phyloP scores from a whole-genome alignment of 495 filamentous ascomycete genomes.

The Penicillium egyptiacum region DNA sequence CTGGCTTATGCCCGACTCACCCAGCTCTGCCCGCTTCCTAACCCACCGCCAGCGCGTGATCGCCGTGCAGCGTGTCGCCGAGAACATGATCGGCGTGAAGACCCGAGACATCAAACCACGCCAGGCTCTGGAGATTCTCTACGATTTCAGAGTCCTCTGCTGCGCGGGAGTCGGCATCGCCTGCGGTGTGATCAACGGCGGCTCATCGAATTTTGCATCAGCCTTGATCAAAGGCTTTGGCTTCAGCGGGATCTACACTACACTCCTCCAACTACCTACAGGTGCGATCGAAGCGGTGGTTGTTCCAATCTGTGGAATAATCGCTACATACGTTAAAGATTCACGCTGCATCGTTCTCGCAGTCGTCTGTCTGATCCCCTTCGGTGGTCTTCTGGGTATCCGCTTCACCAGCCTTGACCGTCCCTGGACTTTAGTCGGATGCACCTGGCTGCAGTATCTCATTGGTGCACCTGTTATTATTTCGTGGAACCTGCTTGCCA shows the following conservation, averaged over 20 bases:
- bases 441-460: slow-evolving; percentile 51
- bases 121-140: slow-evolving; percentile 40
- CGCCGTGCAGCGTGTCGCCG: slow-evolving; percentile 43
- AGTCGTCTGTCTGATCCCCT: slow-evolving; percentile 36
- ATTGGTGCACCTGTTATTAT: slow-evolving; percentile 52
- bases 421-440: slow-evolving; percentile 52
- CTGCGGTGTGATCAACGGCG: slow-evolving; percentile 47
- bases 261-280: slow-evolving; percentile 47
- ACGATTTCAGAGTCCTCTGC: slow-evolving; percentile 43
- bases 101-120: slow-evolving; percentile 36
- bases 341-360: slow-evolving; percentile 45
- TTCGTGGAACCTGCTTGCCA: slow-evolving; percentile 55
- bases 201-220: slow-evolving; percentile 47
- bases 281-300: slow-evolving; percentile 46
- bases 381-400: slow-evolving; percentile 45
- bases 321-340: slow-evolving; percentile 43
- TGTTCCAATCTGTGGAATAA: slow-evolving; percentile 35
- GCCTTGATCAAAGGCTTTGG: slow-evolving; percentile 48
- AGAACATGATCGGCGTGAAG: slow-evolving; percentile 54
- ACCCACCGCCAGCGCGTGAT: slow-evolving; percentile 45
- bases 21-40: slow-evolving; percentile 41
- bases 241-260: slow-evolving; percentile 39
- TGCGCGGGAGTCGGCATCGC: slow-evolving; percentile 37
- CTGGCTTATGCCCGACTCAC: slow-evolving; percentile 44
- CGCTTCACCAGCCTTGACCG: slow-evolving; percentile 43